phyloP scores from a whole-genome alignment of 2,329 filamentous ascomycete genomes.

The Pyrenophora graminea region DNA sequence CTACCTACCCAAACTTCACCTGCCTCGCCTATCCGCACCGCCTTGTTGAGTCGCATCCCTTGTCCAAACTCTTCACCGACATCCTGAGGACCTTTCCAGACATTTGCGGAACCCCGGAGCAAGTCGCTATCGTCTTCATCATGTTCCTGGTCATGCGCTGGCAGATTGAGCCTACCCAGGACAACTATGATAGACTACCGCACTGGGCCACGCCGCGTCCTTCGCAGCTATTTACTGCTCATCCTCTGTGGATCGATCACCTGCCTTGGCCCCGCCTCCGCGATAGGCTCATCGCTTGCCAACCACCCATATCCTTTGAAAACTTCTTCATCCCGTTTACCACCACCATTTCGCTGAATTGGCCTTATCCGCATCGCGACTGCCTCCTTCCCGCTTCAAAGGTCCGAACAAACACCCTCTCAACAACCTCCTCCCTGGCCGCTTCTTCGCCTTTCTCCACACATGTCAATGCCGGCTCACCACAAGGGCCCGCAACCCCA shows the following conservation, averaged over 20 bases:
- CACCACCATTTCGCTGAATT: slow-evolving; percentile 75
- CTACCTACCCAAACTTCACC: slow-evolving; percentile 77
- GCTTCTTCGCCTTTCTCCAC: slow-evolving; percentile 37
- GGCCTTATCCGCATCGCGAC: slow-evolving; percentile 78
- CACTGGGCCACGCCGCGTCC: slow-evolving; percentile 70
- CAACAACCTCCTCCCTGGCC: slow-evolving; percentile 31
- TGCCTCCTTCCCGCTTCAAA: slow-evolving; percentile 61
- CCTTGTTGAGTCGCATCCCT: slow-evolving; percentile 68
- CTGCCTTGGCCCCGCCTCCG: slow-evolving; percentile 79
- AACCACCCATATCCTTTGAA: slow-evolving; percentile 68
- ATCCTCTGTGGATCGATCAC: slow-evolving; percentile 83
- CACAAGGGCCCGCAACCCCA: slow-evolving; percentile 30
- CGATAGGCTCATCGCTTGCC: slow-evolving; percentile 63
- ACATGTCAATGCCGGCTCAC: slow-evolving; percentile 36
- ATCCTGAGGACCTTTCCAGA: slow-evolving; percentile 83
- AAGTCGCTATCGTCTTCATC: slow-evolving; percentile 77
- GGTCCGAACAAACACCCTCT: slow-evolving; percentile 23
- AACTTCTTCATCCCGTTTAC: slow-evolving; percentile 85
- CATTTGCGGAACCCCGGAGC: slow-evolving; percentile 76
- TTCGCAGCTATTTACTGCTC: slow-evolving; percentile 67
- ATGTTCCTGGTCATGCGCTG: slow-evolving; percentile 87
- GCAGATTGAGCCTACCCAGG: slow-evolving; percentile 77
- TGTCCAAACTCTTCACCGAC: slow-evolving; percentile 84
- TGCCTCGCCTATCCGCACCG: slow-evolving; percentile 74
- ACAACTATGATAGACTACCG: slow-evolving; percentile 79